Base-by-base conservation (phyloP, 2,329 filamentous ascomycete species). In the Incumbomyces delicatus region DNA sequence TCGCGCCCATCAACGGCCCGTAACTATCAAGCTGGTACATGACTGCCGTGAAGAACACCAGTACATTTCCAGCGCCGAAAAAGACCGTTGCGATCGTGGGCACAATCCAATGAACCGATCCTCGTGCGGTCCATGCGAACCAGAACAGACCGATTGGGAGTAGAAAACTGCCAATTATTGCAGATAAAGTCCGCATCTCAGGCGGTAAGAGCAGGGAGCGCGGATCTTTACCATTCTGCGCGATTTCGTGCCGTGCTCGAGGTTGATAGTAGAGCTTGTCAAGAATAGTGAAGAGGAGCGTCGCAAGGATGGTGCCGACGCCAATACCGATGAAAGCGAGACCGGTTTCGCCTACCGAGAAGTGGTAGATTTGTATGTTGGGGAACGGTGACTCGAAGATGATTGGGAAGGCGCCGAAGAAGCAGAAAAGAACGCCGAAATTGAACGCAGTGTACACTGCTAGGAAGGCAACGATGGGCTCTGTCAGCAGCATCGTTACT, bases 281-380 rank as follows among this genome's bases (percentile, higher is more conserved):
- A 17, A 54, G 40, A 34, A 53, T 4, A 43, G 57, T 54, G 47
- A 53, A 56, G n/a, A 50, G 48, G 14, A 48, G 13, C 6, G 49
- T 47, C 13, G 50, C 82, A 38, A 86, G 61, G 4, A 87, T 48
- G 62, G 85, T 78, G 37, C 86, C 86, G 2, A 72, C 53, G 38
- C 87, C 77, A 77, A 94, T 85, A 46, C 85, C 86, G 52, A 94
- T 83, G 65, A 87, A 94, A 4, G 85, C 79, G 5, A 95, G 73
- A 1, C 86, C 86, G 1, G 78, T 76, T 14, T 82, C 64, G 44
- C 86, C 85, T 1, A 72, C 55, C 14, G 67, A 76, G 69, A 89
- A 85, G 58, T 75, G 72, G 62, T 92, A 83, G 14, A 87, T 70
- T 30, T 53, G 52, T 30, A 55, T 53, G 22, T 57, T 45, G 4